These are phyloP conservation scores for Leccinum disarticulatum DNA, from an alignment of 768 basidiomycete species.

Conservation along the genomic window DNA sequence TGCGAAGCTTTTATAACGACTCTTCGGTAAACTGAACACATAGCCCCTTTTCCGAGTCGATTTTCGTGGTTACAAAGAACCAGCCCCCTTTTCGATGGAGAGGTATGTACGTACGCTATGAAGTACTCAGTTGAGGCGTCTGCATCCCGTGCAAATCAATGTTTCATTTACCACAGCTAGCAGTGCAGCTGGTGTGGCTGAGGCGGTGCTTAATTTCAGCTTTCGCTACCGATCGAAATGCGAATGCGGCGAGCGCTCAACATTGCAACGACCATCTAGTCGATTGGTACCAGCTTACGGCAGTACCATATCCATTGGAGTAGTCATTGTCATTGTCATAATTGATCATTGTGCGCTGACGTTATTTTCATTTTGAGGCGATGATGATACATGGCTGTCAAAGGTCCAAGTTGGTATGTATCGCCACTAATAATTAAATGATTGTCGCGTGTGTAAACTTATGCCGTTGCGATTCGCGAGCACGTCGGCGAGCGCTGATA, in stretches of 20 bases:
- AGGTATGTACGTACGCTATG: neutral
- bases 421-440: too few species aligned
- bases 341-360: neutral
- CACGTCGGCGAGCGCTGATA: too few species aligned
- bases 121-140: neutral
- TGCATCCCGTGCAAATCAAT: neutral
- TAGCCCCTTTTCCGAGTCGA: neutral
- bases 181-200: neutral
- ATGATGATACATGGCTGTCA: neutral
- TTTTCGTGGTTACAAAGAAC: neutral
- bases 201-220: neutral
- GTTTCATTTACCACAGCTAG: neutral
- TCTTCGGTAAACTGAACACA: neutral
- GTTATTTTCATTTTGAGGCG: neutral
- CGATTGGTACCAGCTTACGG: neutral
- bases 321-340: neutral
- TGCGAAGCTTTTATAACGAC: neutral
- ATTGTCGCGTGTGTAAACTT: neutral
- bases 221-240: neutral
- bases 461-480: neutral
- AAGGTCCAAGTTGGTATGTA: too few species aligned
- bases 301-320: neutral
- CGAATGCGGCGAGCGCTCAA: neutral
- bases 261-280: neutral
- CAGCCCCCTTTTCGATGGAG: neutral